Evolutionary conservation across 768 basidiomycete species (phyloP).

Genomic region (Hypsizygus marmoreus): DNA sequence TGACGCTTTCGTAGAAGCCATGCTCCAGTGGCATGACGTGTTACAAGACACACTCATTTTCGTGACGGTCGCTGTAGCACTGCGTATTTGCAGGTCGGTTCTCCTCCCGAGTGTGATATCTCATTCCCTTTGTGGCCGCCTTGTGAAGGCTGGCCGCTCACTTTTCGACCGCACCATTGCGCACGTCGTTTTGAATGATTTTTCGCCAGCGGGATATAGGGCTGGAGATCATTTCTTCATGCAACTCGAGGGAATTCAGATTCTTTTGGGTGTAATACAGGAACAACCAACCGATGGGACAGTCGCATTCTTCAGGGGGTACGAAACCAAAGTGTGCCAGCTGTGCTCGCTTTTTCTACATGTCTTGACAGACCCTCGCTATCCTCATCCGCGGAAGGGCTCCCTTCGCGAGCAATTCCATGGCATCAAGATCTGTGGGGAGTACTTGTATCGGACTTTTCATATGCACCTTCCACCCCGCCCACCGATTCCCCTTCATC

Average conservation of each 20-base stretch:
- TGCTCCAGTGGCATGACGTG: conserved; percentile 12
- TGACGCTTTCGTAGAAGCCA: conserved; percentile 8
- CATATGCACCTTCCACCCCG: conserved; percentile 16
- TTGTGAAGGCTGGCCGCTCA: conserved; percentile 7
- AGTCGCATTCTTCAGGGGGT: conserved; percentile 7
- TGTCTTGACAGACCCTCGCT: conserved; percentile 9
- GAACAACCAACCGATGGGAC: not conserved
- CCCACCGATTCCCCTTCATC: conserved; percentile 10
- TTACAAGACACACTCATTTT: conserved; percentile 8
- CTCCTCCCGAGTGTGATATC: conserved; percentile 11
- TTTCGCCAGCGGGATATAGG: not conserved
- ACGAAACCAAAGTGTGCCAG: conserved; percentile 13
- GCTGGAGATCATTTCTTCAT: not conserved
- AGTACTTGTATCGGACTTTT: conserved; percentile 10
- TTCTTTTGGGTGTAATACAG: not conserved
- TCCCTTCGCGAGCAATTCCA: no score
- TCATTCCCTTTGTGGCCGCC: not conserved
- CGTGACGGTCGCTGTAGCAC: no score
- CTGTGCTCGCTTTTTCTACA: conserved; percentile 11
- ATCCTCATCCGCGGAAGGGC: not conserved
- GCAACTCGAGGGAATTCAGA: conserved; percentile 2
- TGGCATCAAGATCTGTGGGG: not conserved
- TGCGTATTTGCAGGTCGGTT: conserved; percentile 1
- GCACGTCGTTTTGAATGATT: not conserved
- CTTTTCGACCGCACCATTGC: conserved; percentile 7